Conservation (phyloP, 495 filamentous ascomycete species). For the Cryomyces minteri region DNA sequence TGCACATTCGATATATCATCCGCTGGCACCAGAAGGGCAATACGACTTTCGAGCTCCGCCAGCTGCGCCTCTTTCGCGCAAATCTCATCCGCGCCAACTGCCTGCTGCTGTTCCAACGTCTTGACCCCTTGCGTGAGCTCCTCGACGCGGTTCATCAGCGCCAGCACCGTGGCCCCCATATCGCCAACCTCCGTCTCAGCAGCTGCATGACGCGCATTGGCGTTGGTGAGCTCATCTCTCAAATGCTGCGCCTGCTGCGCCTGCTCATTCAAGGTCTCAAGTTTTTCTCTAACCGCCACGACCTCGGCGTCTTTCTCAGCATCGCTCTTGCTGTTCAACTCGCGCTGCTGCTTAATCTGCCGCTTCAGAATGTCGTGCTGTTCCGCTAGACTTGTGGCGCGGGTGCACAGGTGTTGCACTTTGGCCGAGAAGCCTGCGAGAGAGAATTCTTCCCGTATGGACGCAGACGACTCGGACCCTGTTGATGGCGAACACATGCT, state of each 20-base stretch:
- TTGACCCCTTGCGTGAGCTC: neutral
- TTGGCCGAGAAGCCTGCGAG: slow-evolving; percentile 50
- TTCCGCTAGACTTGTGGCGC: slow-evolving; percentile 46
- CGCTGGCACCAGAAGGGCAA: neutral
- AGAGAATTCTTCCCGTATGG: slow-evolving; percentile 28
- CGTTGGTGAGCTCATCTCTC: slow-evolving; percentile 12
- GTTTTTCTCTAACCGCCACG: slow-evolving; percentile 20
- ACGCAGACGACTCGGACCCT: neutral
- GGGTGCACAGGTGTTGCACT: slow-evolving; percentile 54
- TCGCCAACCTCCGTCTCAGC: slow-evolving; percentile 14
- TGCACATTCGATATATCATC: neutral
- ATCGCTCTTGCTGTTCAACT: slow-evolving; percentile 56
- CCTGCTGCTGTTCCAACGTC: neutral
- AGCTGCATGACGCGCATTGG: slow-evolving; percentile 17
- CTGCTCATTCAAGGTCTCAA: neutral
- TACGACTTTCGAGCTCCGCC: neutral
- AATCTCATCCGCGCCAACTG: too few relatives aligned
- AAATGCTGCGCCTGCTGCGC: neutral
- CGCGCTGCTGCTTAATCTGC: slow-evolving; percentile 83
- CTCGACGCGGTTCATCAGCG: slow-evolving; percentile 2
- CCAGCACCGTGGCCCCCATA: neutral
- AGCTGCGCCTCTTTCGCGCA: neutral
- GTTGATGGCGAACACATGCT: neutral
- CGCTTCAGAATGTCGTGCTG: slow-evolving; percentile 70
- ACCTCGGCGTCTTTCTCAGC: slow-evolving; percentile 35